Evolutionary conservation across 371 early-diverging fungal species (phyloP), one percentile per base, ranked within the genome.

Genomic region (Mortierella sp.): DNA sequence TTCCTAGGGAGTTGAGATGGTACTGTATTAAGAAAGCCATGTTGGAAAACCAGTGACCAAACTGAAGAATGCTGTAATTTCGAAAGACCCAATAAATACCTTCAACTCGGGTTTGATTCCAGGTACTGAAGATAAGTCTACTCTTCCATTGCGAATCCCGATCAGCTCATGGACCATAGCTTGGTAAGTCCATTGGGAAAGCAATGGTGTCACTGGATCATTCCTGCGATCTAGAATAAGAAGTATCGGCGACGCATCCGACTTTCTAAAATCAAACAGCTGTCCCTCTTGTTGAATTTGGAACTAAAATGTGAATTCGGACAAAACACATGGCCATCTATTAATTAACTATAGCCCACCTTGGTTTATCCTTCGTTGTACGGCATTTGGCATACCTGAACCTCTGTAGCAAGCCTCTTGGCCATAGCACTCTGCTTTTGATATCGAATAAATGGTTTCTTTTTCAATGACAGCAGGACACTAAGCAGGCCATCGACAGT

Each of bases 141-240:
- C 97, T 48, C 98, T 86, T 41, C 98, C 97, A 83, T 99, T 97
- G 67, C 90, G 88, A 73, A 99, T 98, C 0, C 97, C 97, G 62
- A 99, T 88, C 71, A 98, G 85, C 73, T 99, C 99, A 84, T 98
- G 96, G 4, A 99, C 96, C 97, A 99, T 97, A 4, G 99, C 96
- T 76, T 99, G 99, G 81, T 99, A 99, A 10, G 98, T 98, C 99
- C 99, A 99, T 74, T 97, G 98, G 16, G 93, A 92, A 28, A 99
- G 87, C 19, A 99, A 86, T 1, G 99, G 99, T 0, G 99, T 99
- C 4, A 99, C 93, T 1, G 99, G 96, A 83, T 99, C 99, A 77
- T 96, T 96, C 36, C 94, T 87, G 61, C 99, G 92, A 80, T 99
- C 99, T 43, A 99, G 82, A 32, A 99, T 89, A 32, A 99, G 80